Base-by-base conservation (phyloP, 179 eudicot species). In the Patellifolia procumbens region DNA sequence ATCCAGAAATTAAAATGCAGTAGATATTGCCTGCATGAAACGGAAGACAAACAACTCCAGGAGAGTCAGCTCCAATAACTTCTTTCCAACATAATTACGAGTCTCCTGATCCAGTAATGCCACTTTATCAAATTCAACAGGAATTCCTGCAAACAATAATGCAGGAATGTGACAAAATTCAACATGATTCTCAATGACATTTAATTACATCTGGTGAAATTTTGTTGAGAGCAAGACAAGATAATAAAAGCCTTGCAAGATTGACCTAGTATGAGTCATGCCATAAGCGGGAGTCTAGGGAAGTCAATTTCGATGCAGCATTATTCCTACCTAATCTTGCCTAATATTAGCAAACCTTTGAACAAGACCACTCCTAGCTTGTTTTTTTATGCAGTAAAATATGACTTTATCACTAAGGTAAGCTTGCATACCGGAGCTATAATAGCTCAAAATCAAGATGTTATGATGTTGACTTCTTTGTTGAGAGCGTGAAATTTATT, bases 51-150 rank as follows among this genome's bases (percentile, higher is more conserved):
- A 94, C 64, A 94, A 81, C 87, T 94, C 97, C 94, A 66, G 89
- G 83, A 94, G 79, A 79, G 97, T 91, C 61, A 94, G 93, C 89
- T 89, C 91, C 76, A 94, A 80, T 79, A 94, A 85, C 83, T 87
- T 92, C 81, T 81, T 83, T 45, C 97, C 98, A 37, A 92, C 98
- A 78, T 88, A 83, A 81, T 91, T 89, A 73, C 98, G 98, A 76
- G 94, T 92, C 80, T 86, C 90, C 85, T 91, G 96, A 78, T 84
- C 88, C 68, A 94, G 87, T 37, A 62, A 73, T 76, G 94, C 89
- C 79, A 91, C 94, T 88, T 94, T 89, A 86, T 94, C 98, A n/a
- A n/a, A n/a, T n/a, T n/a, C n/a, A 75, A 94, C 81, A 31, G 98
- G 89, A 80, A 88, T 81, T 59, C 98, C 98, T 90, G 88, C 58